phyloP scores from a whole-genome alignment of 2,329 filamentous ascomycete genomes.

The Fusarium gaditjirri region DNA sequence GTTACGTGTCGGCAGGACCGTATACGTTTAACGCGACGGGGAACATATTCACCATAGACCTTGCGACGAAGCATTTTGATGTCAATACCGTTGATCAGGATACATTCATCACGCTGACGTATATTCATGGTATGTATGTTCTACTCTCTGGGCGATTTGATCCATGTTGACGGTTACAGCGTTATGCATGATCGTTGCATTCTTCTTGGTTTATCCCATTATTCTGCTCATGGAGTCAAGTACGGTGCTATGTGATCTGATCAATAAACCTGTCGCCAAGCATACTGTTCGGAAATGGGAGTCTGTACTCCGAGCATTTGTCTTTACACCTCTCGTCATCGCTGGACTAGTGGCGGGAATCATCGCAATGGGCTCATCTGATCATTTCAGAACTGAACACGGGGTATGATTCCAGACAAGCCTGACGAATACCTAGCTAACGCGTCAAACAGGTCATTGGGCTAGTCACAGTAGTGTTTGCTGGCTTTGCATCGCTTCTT shows the following conservation, averaged over 20 bases:
- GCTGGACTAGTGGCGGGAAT: not conserved
- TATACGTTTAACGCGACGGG: not conserved
- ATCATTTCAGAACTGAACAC: conserved; percentile 15
- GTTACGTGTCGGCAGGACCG: not conserved
- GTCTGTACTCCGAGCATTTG: not conserved
- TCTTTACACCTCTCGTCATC: conserved; percentile 10
- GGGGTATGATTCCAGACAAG: not conserved
- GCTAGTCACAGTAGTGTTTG: not conserved
- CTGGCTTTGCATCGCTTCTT: not conserved
- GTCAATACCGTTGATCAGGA: conserved; percentile 14
- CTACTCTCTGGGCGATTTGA: fast-evolving
- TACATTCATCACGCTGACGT: not conserved
- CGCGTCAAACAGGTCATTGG: not conserved
- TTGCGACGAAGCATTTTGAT: not conserved
- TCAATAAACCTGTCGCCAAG: conserved; percentile 13
- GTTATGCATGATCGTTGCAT: not conserved
- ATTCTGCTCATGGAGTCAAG: conserved; percentile 8
- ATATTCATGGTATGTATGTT: conserved; percentile 7
- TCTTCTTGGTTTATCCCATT: conserved; percentile 1
- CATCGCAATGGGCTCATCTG: conserved; percentile 6
- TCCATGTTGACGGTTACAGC: not conserved
- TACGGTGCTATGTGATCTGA: conserved; percentile 11
- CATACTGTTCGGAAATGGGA: conserved; percentile 14
- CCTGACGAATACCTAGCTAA: fast-evolving
- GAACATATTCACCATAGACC: not conserved